A percentile compares a stretch with the other conserved stretches of the same genome.
These are phyloP conservation scores for Meredithiella fracta DNA, from an alignment of 2,329 filamentous ascomycete genomes.

Conservation along the genomic window DNA sequence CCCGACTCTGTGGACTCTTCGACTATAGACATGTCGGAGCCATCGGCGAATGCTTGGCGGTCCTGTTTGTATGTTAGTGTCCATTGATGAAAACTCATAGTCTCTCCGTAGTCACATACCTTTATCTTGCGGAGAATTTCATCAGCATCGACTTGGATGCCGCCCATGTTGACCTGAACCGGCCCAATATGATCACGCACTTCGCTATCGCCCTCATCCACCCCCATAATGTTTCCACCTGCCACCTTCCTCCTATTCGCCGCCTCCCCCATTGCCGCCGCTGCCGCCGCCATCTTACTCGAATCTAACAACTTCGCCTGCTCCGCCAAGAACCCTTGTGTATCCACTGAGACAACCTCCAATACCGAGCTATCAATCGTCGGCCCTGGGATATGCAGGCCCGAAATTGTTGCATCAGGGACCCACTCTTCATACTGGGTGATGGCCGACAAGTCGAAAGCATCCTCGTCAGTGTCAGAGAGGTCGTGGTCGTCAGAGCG, in stretches of 20 bases:
- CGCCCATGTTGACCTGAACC: slow-evolving; percentile 95
- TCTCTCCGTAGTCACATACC: too few species aligned
- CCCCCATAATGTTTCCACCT: slow-evolving; percentile 22
- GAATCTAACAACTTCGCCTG: slow-evolving; percentile 61
- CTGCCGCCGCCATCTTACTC: slow-evolving; percentile 1
- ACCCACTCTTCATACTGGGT: slow-evolving; percentile 58
- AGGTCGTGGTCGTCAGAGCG: slow-evolving; percentile 16
- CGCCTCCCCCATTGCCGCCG: neutral
- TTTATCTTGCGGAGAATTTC: slow-evolving; percentile 79
- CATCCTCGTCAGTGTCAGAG: slow-evolving; percentile 12
- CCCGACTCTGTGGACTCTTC: slow-evolving; percentile 10
- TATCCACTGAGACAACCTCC: slow-evolving; percentile 30
- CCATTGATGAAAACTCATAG: neutral
- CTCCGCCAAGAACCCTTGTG: slow-evolving; percentile 58
- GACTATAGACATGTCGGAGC: slow-evolving; percentile 2
- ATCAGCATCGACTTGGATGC: slow-evolving; percentile 88
- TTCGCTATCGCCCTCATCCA: slow-evolving; percentile 16
- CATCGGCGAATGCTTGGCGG: slow-evolving; percentile 34
- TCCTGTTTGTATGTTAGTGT: slow-evolving; percentile 25
- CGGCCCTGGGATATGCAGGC: slow-evolving; percentile 36
- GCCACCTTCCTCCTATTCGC: slow-evolving; percentile 32
- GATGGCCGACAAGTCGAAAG: slow-evolving; percentile 10
- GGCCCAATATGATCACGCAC: slow-evolving; percentile 75
- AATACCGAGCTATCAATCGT: slow-evolving; percentile 15
- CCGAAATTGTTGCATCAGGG: slow-evolving; percentile 52